Evolutionary conservation across 139 green algal species (phyloP).

Genomic region (Pseudopediastrum boryanum): DNA sequence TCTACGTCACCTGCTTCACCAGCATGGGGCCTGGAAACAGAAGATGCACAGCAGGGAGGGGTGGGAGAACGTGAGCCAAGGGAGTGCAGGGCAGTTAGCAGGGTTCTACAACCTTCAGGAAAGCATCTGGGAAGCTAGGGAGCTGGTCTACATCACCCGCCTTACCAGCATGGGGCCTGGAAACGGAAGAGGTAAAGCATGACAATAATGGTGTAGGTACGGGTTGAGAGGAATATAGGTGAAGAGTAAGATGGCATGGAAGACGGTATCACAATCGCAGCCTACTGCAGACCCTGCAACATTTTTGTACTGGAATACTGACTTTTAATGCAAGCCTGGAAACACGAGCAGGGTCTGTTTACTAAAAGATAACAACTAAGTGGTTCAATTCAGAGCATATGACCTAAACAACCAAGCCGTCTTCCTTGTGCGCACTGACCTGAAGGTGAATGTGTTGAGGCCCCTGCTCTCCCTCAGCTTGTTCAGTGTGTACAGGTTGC

Average conservation of each 20-base stretch:
- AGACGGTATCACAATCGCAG: too few relatives aligned
- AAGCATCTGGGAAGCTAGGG: slow-evolving; percentile 88
- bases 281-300: too few relatives aligned
- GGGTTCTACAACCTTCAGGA: slow-evolving; percentile 85
- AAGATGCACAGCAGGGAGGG: background rate
- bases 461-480: slow-evolving; percentile 89
- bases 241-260: too few relatives aligned
- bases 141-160: slow-evolving; percentile 95
- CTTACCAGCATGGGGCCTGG: slow-evolving; percentile 68
- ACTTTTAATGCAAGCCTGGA: too few relatives aligned
- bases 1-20: slow-evolving; percentile 96
- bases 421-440: slow-evolving; percentile 22
- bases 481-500: slow-evolving; percentile 97
- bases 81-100: background rate
- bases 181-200: too few relatives aligned
- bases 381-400: too few relatives aligned
- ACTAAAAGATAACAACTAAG: too few relatives aligned
- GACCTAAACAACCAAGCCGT: too few relatives aligned
- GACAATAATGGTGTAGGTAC: too few relatives aligned
- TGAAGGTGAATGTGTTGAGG: slow-evolving; percentile 93
- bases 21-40: slow-evolving; percentile 49
- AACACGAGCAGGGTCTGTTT: too few relatives aligned
- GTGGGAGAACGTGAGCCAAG: background rate
- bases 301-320: too few relatives aligned
- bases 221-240: too few relatives aligned